phyloP scores from a whole-genome alignment of 345 rosid species.

The Syzygium aromaticum region DNA sequence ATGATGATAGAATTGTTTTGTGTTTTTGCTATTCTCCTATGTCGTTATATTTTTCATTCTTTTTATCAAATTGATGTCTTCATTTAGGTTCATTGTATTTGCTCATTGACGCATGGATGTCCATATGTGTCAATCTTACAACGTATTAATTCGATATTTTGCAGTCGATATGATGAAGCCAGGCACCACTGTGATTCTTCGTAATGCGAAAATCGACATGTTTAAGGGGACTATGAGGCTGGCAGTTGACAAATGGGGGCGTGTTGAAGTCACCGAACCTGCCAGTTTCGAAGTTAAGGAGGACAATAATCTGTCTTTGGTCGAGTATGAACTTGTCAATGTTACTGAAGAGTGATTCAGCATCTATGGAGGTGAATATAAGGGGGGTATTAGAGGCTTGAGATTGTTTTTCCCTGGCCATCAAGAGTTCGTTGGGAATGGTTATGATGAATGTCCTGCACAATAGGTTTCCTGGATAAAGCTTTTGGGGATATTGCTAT shows the following conservation, averaged over 20 bases:
- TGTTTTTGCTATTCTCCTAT: neutral
- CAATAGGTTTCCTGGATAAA: neutral
- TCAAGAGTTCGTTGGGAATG: neutral
- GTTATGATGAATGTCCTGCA: neutral
- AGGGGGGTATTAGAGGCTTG: neutral
- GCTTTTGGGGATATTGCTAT: slow-evolving; percentile 1
- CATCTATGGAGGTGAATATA: slow-evolving; percentile 12
- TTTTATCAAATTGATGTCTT: neutral
- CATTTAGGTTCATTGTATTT: neutral
- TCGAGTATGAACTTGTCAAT: slow-evolving; percentile 82
- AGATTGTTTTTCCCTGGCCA: neutral
- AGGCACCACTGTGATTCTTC: slow-evolving; percentile 60
- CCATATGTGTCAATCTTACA: neutral
- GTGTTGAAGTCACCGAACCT: slow-evolving; percentile 67
- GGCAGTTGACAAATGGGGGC: slow-evolving; percentile 98
- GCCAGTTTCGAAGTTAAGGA: slow-evolving; percentile 52
- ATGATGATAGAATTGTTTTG: neutral
- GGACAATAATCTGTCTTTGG: slow-evolving; percentile 75
- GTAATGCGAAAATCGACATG: slow-evolving; percentile 95
- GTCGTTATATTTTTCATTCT: neutral
- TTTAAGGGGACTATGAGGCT: slow-evolving; percentile 98
- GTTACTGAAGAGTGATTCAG: slow-evolving; percentile 49
- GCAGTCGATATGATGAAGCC: slow-evolving; percentile 71
- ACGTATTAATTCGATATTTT: neutral
- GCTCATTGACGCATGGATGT: neutral